A percentile compares a stretch with the other conserved stretches of the same genome.
Evolutionary conservation across 2,329 filamentous ascomycete species (phyloP).

Genomic region (Apiospora hydei): DNA sequence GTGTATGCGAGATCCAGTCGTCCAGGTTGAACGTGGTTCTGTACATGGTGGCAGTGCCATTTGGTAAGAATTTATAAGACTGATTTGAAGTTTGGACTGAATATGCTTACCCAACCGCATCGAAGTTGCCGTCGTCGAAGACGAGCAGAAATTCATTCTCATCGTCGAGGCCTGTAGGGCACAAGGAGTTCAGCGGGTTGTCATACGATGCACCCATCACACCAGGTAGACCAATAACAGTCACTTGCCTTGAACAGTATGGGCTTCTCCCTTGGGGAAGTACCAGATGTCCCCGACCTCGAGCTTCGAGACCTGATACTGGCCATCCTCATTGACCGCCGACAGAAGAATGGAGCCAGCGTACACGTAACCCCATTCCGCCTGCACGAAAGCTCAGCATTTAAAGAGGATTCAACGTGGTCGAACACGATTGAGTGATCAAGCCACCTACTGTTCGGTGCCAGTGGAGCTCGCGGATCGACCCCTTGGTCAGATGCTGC

Average conservation of each 20-base stretch:
- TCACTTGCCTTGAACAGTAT: slow-evolving; percentile 63
- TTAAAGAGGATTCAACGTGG: too few species aligned
- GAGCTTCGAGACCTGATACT: slow-evolving; percentile 61
- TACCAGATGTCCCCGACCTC: slow-evolving; percentile 71
- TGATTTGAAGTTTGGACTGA: not conserved
- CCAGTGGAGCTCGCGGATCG: slow-evolving; percentile 72
- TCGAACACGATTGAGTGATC: not conserved
- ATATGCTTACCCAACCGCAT: slow-evolving; percentile 59
- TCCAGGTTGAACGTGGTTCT: slow-evolving; percentile 76
- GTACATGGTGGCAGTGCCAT: not conserved
- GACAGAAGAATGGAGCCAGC: slow-evolving; percentile 63
- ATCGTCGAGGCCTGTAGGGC: slow-evolving; percentile 55
- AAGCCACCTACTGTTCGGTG: slow-evolving; percentile 63
- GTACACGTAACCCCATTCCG: slow-evolving; percentile 71
- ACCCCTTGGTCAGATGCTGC: slow-evolving; percentile 71
- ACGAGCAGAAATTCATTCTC: slow-evolving; percentile 72
- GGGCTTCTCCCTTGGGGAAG: slow-evolving; percentile 62
- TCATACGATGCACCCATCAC: not conserved
- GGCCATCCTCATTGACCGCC: slow-evolving; percentile 68
- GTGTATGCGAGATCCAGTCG: slow-evolving; percentile 74
- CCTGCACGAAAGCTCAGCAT: slow-evolving; percentile 45
- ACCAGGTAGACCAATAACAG: not conserved
- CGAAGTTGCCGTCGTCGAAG: slow-evolving; percentile 73
- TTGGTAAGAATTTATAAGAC: not conserved
- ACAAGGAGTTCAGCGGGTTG: not conserved